Evolutionary conservation across 805 yeast genomes (phyloP), one percentile per base, ranked within the genome.

Genomic region (Candida sonorensis): DNA sequence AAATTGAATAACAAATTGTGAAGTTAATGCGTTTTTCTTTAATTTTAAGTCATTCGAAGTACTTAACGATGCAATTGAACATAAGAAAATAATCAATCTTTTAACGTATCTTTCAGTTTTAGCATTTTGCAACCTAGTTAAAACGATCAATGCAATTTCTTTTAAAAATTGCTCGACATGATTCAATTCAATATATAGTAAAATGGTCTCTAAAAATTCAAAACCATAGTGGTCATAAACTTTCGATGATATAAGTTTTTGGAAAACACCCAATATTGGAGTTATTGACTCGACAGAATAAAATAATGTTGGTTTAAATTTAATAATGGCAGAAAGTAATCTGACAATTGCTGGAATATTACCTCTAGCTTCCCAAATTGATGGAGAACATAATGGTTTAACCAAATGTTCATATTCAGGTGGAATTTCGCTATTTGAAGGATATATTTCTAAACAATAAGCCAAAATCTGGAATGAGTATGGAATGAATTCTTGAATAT

Each of bases 201-300:
- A 55, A 30, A 92, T 77, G 3, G 69, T 62, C 51, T 83, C 88
- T 27, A 92, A 59, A 26, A 92, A 62, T 35, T 92, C 97, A 56
- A 92, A 81, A 2, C 97, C 97, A 47, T 75, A 70, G 23, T 61
- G 60, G 48, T 92, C 97, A 47, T 86, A 81, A 11, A 76, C 69
- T 44, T 81, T 82, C 0, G 97, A 85, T 1, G 96, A 77, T 31
- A 92, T 75, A 43, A 92, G 65, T 55, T 88, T 86, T 61, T 94
- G 98, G 66, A 85, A 94, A n/a, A 92, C 95, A 24, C 99, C 99
- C 25, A 92, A 64, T 19, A 92, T 72, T 3, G 97, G 95, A 22
- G 82, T 72, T n/a, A 77, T 59, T 8, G 62, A 48, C 42, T 64
- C 59, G 15, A 49, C 48, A 13, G 49, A 42, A 4, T 60, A 57